phyloP scores from a whole-genome alignment of 2,329 filamentous ascomycete genomes.

The Fusarium aywerte region DNA sequence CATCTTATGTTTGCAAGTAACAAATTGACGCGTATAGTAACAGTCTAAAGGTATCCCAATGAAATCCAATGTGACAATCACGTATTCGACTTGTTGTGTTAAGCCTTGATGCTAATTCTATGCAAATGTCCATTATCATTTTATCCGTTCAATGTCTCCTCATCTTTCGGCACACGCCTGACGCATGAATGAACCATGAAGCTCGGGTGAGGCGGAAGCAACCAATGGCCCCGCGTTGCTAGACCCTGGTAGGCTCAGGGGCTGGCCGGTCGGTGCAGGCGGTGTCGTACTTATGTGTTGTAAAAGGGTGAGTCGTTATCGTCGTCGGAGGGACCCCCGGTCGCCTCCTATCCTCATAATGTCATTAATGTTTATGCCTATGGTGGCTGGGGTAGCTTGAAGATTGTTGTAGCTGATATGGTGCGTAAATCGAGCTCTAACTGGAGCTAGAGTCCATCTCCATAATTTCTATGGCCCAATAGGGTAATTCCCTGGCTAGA shows the following conservation, averaged over 20 bases:
- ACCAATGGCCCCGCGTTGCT: conserved; percentile 27
- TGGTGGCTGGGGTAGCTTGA: conserved; percentile 31
- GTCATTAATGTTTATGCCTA: conserved; percentile 44
- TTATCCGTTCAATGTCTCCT: conserved; percentile 37
- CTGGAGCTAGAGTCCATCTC: conserved; percentile 56
- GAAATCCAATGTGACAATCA: conserved; percentile 34
- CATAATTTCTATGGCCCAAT: conserved; percentile 63
- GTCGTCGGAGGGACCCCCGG: conserved; percentile 42
- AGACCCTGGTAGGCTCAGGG: conserved; percentile 27
- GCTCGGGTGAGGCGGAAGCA: conserved; percentile 6
- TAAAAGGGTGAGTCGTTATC: conserved; percentile 42
- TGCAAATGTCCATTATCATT: conserved; percentile 43
- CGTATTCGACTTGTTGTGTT: conserved; percentile 26
- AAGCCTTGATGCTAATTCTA: conserved; percentile 39
- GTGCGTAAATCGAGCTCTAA: conserved; percentile 36
- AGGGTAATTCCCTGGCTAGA: conserved; percentile 62
- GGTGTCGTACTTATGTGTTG: conserved; percentile 38
- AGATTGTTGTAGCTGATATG: conserved; percentile 31
- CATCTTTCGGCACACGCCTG: conserved; percentile 11
- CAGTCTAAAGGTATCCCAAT: conserved; percentile 49
- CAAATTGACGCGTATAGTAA: conserved; percentile 42
- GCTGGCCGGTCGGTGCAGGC: conserved; percentile 33
- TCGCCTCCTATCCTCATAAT: conserved; percentile 41
- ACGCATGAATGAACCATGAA: conserved; percentile 20
- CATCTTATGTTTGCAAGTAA: conserved; percentile 31